Evolutionary conservation across 495 filamentous ascomycete genomes (phyloP).

Genomic region (Articulospora tetracladia): DNA sequence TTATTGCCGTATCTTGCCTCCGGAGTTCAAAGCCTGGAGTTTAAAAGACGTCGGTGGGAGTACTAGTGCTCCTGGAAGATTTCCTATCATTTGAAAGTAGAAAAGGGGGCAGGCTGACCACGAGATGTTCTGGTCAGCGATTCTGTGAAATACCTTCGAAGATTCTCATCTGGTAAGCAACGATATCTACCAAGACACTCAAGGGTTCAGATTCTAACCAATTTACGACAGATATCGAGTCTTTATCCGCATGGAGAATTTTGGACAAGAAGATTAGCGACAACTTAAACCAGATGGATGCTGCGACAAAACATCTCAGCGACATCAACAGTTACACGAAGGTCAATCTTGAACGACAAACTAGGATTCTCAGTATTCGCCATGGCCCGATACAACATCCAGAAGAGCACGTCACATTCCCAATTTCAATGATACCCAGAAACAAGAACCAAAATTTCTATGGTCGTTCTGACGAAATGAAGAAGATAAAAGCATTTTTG

Average conservation of each 20-base stretch:
- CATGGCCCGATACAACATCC: constrained; percentile 8
- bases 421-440: constrained; percentile 9
- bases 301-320: constrained; percentile 11
- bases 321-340: constrained; percentile 12
- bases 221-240: constrained; percentile 7
- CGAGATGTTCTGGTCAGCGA: background rate
- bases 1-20: too few relatives aligned
- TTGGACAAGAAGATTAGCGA: constrained; percentile 7
- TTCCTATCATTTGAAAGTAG: too few relatives aligned
- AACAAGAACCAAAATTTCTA: constrained; percentile 15
- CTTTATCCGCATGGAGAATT: background rate
- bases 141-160: constrained; percentile 11
- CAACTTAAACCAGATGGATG: constrained; percentile 7
- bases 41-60: too few relatives aligned
- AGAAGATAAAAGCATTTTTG: constrained; percentile 11
- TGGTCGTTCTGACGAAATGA: constrained; percentile 12
- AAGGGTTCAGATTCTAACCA: background rate
- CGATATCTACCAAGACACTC: background rate
- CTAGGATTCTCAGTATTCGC: constrained; percentile 8
- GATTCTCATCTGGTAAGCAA: constrained; percentile 6
- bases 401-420: constrained; percentile 16
- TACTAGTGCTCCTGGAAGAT: too few relatives aligned
- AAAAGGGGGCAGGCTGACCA: too few relatives aligned
- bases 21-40: too few relatives aligned
- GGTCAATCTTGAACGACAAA: constrained; percentile 12